Evolutionary conservation across 2,329 filamentous ascomycete genomes (phyloP), one percentile per base, ranked within the genome.

Genomic region (Emmonsia crescens): DNA sequence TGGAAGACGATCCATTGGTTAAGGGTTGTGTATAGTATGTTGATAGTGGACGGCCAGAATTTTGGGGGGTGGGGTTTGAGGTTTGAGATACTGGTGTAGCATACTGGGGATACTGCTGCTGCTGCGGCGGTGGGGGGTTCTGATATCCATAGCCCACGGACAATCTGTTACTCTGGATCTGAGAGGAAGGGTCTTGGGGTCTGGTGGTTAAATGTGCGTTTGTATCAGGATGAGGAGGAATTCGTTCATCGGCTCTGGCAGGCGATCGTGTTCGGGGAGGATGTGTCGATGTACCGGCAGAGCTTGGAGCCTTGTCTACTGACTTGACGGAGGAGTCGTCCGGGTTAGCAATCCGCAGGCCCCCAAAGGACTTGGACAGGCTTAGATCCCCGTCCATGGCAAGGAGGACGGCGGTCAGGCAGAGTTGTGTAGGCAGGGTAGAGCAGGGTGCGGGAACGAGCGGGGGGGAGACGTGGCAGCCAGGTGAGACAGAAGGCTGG

Each of bases 291-390:
- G 56, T 2, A 14, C 2, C 29, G 5, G 38, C 31, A n/a, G 48
- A 60, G 10, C 24, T 33, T 42, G 33, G 49, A 24, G 59, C 51
- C 64, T 73, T 72, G 61, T 76, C 72, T 33, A 73, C 70, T 54
- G 70, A 72, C 64, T 72, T 70, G 60, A 74, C 67, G 64, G 79
- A 79, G 64, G 84, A 82, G 77, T 94, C 86, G 78, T 96, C 92
- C 61, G 93, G 93, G 76, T 97, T 99, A 70, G 94, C 93, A 75
- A 99, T 97, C 75, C 93, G 90, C 76, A 99, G 81, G 71, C 93
- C 93, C 72, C 94, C 94, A 71, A 97, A 83, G 72, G 91, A 90
- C 79, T 92, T 89, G 72, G 91, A 94, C 68, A 97, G 85, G 77
- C 89, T 96, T 74, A 96, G 79, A 80, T 96, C 91, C 76, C 89